Conservation (phyloP, 2,329 filamentous ascomycete genomes). For the Cercospora nicotianae region DNA sequence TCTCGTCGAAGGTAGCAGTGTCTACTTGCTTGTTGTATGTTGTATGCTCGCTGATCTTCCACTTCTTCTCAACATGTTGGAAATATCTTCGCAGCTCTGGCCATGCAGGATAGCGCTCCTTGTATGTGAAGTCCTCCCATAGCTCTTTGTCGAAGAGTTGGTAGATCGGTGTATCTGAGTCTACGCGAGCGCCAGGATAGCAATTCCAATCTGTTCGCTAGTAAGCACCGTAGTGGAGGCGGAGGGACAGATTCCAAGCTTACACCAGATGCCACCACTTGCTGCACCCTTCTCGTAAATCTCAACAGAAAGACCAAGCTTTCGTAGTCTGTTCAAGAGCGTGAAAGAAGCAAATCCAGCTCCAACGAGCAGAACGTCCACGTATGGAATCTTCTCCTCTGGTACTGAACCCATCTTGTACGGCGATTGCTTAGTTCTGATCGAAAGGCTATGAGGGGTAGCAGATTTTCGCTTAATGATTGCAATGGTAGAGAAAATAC, state of each 20-base stretch:
- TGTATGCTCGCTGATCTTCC: conserved; percentile 57
- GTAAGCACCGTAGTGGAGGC: neutral
- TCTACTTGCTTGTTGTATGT: conserved; percentile 58
- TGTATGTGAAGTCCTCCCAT: conserved; percentile 56
- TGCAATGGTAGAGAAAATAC: neutral
- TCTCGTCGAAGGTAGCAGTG: conserved; percentile 54
- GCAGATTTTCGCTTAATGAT: conserved; percentile 24
- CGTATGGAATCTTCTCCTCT: conserved; percentile 30
- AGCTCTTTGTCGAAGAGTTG: conserved; percentile 35
- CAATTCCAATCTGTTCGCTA: conserved; percentile 23
- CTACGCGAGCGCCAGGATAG: conserved; percentile 48
- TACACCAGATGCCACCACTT: conserved; percentile 41
- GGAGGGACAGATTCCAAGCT: neutral
- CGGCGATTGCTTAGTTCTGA: conserved; percentile 21
- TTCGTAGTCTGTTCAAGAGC: conserved; percentile 37
- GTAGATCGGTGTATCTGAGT: conserved; percentile 41
- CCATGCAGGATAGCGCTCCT: conserved; percentile 35
- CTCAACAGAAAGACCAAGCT: conserved; percentile 36
- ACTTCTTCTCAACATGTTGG: conserved; percentile 57
- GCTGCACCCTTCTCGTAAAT: conserved; percentile 40
- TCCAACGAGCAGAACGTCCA: conserved; percentile 25
- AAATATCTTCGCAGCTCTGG: conserved; percentile 60
- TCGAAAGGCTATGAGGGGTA: conserved; percentile 13
- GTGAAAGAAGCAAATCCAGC: conserved; percentile 27
- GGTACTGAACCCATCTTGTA: conserved; percentile 32